phyloP scores from a whole-genome alignment of 2,329 filamentous ascomycete species.

The Arthrinium puccinioides region DNA sequence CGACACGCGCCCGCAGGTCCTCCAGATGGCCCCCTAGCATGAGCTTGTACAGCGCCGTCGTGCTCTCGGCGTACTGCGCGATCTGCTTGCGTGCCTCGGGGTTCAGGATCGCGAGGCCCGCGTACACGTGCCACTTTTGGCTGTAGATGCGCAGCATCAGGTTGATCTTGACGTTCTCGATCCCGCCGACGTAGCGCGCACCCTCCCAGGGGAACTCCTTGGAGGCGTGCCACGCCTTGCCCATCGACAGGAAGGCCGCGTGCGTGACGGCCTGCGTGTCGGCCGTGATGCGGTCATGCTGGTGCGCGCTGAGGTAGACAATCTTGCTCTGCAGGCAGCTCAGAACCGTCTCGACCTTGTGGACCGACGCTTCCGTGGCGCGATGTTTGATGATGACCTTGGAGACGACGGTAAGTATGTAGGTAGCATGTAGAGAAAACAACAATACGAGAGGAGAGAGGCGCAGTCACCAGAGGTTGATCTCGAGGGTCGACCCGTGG shows the following conservation, averaged over 20 bases:
- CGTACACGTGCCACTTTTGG: constrained; percentile 99
- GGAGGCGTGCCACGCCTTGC: constrained; percentile 93
- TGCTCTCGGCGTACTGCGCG: constrained; percentile 83
- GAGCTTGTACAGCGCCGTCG: constrained; percentile 91
- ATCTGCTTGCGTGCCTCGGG: constrained; percentile 90
- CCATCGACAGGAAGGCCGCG: constrained; percentile 95
- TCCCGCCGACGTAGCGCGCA: constrained; percentile 89
- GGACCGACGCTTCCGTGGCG: constrained; percentile 67
- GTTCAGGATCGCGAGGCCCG: constrained; percentile 92
- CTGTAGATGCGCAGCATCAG: constrained; percentile 94
- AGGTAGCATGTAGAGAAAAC: too few species aligned
- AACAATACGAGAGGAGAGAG: neutral
- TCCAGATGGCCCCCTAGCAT: constrained; percentile 82
- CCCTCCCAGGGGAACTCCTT: constrained; percentile 96
- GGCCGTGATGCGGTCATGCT: constrained; percentile 95
- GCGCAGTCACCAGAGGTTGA: constrained; percentile 71
- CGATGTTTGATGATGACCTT: constrained; percentile 85
- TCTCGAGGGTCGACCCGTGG: constrained; percentile 81
- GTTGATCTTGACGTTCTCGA: constrained; percentile 99
- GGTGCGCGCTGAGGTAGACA: constrained; percentile 77
- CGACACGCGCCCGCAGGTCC: constrained; percentile 68
- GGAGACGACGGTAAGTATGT: neutral
- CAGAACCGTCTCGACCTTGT: constrained; percentile 74
- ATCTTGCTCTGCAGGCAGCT: constrained; percentile 78
- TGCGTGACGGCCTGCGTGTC: constrained; percentile 98